Evolutionary conservation across 1,284 basidiomycete species (phyloP).

Genomic region (Rhodotorula sp.): DNA sequence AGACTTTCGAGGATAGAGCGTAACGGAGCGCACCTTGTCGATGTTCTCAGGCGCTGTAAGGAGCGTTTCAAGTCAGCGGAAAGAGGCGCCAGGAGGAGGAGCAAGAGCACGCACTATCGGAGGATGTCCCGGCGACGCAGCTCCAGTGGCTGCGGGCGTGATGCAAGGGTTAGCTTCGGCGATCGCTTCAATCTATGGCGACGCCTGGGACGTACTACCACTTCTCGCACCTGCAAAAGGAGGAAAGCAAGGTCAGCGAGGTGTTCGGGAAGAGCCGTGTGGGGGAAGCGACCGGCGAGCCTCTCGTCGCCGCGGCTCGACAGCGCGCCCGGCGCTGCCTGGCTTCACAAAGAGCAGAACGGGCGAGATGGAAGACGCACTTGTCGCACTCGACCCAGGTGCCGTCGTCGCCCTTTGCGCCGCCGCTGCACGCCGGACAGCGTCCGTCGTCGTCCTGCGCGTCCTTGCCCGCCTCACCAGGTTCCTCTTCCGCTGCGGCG

Average conservation of each 20-base stretch:
- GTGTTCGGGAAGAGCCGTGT: too few species aligned
- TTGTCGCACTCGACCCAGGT: conserved; percentile 28
- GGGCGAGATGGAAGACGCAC: background rate
- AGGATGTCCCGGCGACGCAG: background rate
- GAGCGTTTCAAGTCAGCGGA: background rate
- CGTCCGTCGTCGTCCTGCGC: background rate
- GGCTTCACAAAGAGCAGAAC: background rate
- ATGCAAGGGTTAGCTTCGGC: background rate
- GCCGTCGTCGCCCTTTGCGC: background rate
- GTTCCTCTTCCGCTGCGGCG: too few species aligned
- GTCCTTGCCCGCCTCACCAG: background rate
- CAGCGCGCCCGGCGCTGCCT: background rate
- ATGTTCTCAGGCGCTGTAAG: background rate
- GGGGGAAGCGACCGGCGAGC: background rate
- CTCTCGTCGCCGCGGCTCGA: too few species aligned
- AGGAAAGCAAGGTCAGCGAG: background rate
- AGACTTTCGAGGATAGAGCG: fast-evolving
- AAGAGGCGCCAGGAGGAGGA: background rate
- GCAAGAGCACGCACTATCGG: background rate
- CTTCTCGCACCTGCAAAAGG: conserved; percentile 12
- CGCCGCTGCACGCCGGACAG: conserved; percentile 10
- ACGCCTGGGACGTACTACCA: conserved; percentile 21
- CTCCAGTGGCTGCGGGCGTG: conserved; percentile 28
- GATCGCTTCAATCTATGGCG: too few species aligned
- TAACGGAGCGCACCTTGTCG: background rate